phyloP scores from a whole-genome alignment of 805 yeast genomes.

The Candida ficus region DNA sequence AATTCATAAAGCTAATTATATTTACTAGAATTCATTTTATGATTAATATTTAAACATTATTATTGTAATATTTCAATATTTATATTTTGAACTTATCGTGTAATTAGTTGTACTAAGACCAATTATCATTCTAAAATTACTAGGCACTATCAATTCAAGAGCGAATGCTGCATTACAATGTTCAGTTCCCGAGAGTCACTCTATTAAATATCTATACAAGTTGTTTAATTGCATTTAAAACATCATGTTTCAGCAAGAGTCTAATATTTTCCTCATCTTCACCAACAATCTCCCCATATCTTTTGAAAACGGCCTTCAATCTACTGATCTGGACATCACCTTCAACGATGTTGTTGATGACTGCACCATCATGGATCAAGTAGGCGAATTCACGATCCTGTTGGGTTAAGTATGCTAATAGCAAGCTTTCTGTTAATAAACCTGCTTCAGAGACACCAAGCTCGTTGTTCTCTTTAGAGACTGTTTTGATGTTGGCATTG shows the following conservation, averaged over 20 bases:
- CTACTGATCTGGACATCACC: constrained; percentile 36
- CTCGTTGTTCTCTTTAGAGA: constrained; percentile 29
- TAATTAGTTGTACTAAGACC: no score
- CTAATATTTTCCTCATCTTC: constrained; percentile 30
- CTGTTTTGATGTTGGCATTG: constrained; percentile 39
- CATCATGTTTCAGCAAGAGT: constrained; percentile 11
- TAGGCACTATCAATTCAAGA: no score
- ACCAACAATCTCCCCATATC: constrained; percentile 47
- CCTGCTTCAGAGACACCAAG: constrained; percentile 38
- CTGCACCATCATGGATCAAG: constrained; percentile 43
- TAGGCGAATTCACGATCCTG: constrained; percentile 51
- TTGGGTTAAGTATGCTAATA: constrained; percentile 37
- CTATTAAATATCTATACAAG: constrained; percentile 1
- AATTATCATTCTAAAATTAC: no score
- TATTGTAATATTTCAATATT: no score
- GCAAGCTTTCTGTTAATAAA: constrained; percentile 40
- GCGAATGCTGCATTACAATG: no score
- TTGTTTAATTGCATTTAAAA: constrained; percentile 14
- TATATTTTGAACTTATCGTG: no score
- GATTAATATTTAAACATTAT: no score
- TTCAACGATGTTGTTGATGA: constrained; percentile 30
- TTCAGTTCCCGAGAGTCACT: no score
- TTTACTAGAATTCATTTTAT: no score
- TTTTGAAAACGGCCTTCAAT: constrained; percentile 40
- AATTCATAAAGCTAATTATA: no score